Base-by-base conservation (phyloP, 2,329 filamentous ascomycete species). In the Penicillium decumbens region DNA sequence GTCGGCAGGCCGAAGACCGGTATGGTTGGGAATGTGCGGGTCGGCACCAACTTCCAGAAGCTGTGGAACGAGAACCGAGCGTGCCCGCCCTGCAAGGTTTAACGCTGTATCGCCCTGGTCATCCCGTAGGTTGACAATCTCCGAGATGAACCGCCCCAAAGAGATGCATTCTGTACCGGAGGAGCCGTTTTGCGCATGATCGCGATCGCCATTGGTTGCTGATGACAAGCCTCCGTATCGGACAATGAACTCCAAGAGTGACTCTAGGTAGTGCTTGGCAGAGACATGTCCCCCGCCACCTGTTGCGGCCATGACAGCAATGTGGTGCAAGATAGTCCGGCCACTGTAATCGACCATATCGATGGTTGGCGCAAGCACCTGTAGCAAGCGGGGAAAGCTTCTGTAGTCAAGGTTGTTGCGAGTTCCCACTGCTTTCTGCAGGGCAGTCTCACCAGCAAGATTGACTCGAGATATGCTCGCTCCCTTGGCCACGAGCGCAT, bases 31-130 rank as follows among this genome's bases (percentile, higher is more conserved):
- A 63, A 97, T 91, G 45, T 86, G 83, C n/a, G 90, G 87, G 68
- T 97, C 90, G 1, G 93, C 93, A 49, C 92, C 90, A 38, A 98
- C 91, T 71, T 98, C 93, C 9, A 97, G 78, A 28, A 98, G 77
- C 66, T 98, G 93, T n/a, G 90, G 92, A 50, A 97, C 95, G 61
- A 98, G 95, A 62, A 89, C 95, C 66, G 95, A 97, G 20, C 90
- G 89, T 58, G 96, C 95, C 53, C 93, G 81, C 1, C 93, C 91
- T 1, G 92, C 93, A 54, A 97, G 85, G 60, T 96, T 96, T 18
- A 98, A 77, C 0, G 93, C 93, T 0, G 93, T 98, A 65, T 98
- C 95, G 0, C 93, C 93, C 29, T 88, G 87, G 62, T 91, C 90
- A 69, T 98, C 93, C 62, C 92, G 88, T 0, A 91, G 87, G 62